Evolutionary conservation across 2,329 filamentous ascomycete genomes (phyloP), one percentile per base, ranked within the genome.

Genomic region (Verticillium dahliae): DNA sequence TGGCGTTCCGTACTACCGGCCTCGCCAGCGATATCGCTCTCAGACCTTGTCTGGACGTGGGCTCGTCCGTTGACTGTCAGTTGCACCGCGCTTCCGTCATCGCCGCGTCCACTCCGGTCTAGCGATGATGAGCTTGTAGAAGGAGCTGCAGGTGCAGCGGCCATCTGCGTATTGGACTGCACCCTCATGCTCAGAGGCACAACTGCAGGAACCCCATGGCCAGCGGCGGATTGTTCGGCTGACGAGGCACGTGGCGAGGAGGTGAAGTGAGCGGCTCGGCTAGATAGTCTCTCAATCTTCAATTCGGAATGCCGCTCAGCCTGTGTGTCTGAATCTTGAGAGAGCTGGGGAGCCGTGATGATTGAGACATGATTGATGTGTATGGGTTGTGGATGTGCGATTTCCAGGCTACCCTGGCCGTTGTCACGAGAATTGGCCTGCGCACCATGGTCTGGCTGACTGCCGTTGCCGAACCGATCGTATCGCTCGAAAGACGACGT

Each of bases 381-480:
- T 13, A 65, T 63, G 9, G 64, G 64, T 37, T 61, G 62, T n/a
- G 64, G 64, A 35, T 65, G 61, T 5, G 59, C 62, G 39, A 65
- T 65, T 15, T 58, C 57, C 27, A 41, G 13, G n/a, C 18, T 50
- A 15, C 6, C 34, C 33, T 37, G 10, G 33, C n/a, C 55, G 22
- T 22, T 18, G 45, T 11, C 18, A 18, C n/a, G 45, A 10, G 11
- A n/a, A 13, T 27, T 11, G 10, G 18, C 18, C 10, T 52, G 45
- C 27, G 27, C 27, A 4, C 4, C 45, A 13, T 10, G 10, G n/a
- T 31, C 9, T n/a, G 18, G 9, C 10, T 18, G n/a, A 4, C 45
- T 18, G 18, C 18, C 18, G 18, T 2, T 10, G 18, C 22, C 45
- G 18, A 27, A 18, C 18, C 18, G 45, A 52, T 52, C 18, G 18